These are phyloP conservation scores for Colletotrichum filicis DNA, from an alignment of 2,329 filamentous ascomycete species.

Conservation along the genomic window DNA sequence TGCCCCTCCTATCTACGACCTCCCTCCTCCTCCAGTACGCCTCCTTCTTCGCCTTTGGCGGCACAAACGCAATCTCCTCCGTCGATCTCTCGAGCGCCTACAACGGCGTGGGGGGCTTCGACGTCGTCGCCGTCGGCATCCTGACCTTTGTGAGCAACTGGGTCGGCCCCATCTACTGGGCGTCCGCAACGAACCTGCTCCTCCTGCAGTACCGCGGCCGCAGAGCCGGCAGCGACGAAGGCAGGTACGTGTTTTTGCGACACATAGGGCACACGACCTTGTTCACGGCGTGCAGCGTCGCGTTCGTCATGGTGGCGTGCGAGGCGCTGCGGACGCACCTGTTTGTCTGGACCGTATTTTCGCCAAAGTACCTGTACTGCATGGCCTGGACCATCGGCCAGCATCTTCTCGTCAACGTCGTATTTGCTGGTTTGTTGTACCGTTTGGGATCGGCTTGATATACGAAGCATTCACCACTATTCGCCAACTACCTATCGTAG, in stretches of 20 bases:
- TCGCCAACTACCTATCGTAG: not conserved
- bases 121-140: constrained; percentile 80
- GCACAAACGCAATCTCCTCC: constrained; percentile 95
- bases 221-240: constrained; percentile 37
- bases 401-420: constrained; percentile 79
- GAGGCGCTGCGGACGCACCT: constrained; percentile 86
- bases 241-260: constrained; percentile 47
- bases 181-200: constrained; percentile 71
- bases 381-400: constrained; percentile 89
- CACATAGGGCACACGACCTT: constrained; percentile 76
- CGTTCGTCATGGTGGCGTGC: constrained; percentile 89
- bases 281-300: constrained; percentile 73
- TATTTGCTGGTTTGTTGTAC: constrained; percentile 68
- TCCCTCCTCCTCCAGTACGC: constrained; percentile 82
- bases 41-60: constrained; percentile 90
- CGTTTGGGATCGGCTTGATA: constrained; percentile 52
- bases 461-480: not conserved
- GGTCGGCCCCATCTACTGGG: constrained; percentile 92
- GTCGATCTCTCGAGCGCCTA: constrained; percentile 95
- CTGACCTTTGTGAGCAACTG: constrained; percentile 92
- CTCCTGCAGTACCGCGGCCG: constrained; percentile 55
- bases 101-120: constrained; percentile 88
- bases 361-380: constrained; percentile 93
- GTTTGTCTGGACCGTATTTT: constrained; percentile 99
- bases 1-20: constrained; percentile 73